Base-by-base conservation (phyloP, 2,329 filamentous ascomycete species). In the Fusarium oxysporum region DNA sequence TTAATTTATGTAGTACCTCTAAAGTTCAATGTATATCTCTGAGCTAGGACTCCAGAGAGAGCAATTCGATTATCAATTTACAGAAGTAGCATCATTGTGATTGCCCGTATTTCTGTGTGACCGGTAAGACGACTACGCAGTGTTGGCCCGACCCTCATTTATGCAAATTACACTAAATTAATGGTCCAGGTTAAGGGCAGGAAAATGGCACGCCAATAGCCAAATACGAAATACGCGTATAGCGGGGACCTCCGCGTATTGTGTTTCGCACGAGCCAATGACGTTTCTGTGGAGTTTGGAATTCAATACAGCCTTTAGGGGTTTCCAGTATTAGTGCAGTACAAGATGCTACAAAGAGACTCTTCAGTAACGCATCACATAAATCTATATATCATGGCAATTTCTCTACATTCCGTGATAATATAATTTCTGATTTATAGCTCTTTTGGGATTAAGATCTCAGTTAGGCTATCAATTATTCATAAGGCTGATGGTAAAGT, bases 61-160 rank as follows among this genome's bases (percentile, higher is more conserved):
- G 28, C 19, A n/a, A 12, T 12, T 12, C 2, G 5, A 10, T 14
- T 14, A 41, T 25, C 10, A 25, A 6, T 8, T 3, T 4, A 6
- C 8, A 13, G 5, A 19, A 25, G 5, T 9, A 8, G 7, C 16
- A 11, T 6, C 2, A 8, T 4, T 19, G 16, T 25, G 3, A 43
- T 23, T 5, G 41, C 12, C 6, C 11, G 4, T 25, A 7, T 11
- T 17, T 23, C 0, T 8, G 4, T 23, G 5, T 25, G 23, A 4
- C 23, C 23, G 23, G 23, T 25, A 25, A 25, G 23, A 25, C 23
- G 23, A 44, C 8, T 44, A 0, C 17, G 41, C 16, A 25, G 16
- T 23, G 19, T 23, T 43, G 21, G 8, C 12, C 40, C 8, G 6
- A 23, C 8, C 23, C 14, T 23, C 19, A 43, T 23, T 23, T 8